A percentile compares a stretch with the other conserved stretches of the same genome.
These are phyloP conservation scores for Yarrowia porcina DNA, from an alignment of 805 yeast genomes.

Conservation along the genomic window DNA sequence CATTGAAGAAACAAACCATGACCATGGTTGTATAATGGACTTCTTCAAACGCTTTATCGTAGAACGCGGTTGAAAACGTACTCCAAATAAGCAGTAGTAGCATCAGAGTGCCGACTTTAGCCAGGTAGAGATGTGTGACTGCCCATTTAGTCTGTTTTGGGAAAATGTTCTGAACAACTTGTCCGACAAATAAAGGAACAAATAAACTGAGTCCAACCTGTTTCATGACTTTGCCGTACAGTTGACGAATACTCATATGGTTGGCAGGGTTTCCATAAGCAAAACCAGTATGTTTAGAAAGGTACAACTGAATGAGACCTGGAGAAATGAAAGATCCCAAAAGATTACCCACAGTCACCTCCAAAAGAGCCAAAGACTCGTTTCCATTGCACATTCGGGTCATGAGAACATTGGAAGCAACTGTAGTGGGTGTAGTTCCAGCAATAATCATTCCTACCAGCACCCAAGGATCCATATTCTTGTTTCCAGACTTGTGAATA, in stretches of 20 bases:
- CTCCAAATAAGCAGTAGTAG: constrained; percentile 71
- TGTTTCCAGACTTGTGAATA: constrained; percentile 55
- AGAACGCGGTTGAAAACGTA: constrained; percentile 83
- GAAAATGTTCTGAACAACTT: constrained; percentile 65
- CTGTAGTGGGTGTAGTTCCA: constrained; percentile 87
- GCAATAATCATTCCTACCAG: constrained; percentile 79
- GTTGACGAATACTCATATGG: constrained; percentile 46
- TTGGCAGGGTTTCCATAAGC: constrained; percentile 76
- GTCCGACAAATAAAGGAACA: constrained; percentile 83
- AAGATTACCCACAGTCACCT: constrained; percentile 79
- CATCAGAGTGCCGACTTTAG: constrained; percentile 77
- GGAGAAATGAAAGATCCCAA: constrained; percentile 88
- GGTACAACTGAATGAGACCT: constrained; percentile 72
- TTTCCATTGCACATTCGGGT: constrained; percentile 83
- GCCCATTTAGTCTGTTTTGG: constrained; percentile 65
- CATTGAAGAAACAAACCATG: constrained; percentile 76
- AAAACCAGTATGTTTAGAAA: constrained; percentile 52
- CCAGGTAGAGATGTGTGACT: constrained; percentile 54
- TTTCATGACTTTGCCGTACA: constrained; percentile 77
- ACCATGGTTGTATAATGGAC: constrained; percentile 68
- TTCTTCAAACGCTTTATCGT: constrained; percentile 70
- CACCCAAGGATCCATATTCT: constrained; percentile 66
- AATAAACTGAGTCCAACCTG: constrained; percentile 82
- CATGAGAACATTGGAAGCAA: constrained; percentile 89
- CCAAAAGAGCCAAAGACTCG: constrained; percentile 71